Base-by-base conservation (phyloP, 176 grass and related monocot species). In the Saccharum spontaneum region DNA sequence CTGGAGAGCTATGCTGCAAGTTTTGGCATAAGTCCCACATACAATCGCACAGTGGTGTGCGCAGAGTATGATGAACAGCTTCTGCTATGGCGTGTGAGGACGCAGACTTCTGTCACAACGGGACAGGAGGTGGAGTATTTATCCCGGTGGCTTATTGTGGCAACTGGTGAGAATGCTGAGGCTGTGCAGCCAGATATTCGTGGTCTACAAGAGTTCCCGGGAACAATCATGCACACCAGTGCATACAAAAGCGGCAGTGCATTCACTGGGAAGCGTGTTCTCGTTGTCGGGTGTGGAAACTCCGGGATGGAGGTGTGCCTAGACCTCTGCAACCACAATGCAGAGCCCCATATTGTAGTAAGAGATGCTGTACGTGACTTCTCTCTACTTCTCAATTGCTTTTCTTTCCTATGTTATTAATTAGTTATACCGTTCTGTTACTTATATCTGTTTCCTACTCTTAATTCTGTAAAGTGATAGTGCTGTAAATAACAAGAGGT, bases 301-400 rank as follows among this genome's bases (percentile, higher is more conserved):
- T 99, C 97, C 26, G 97, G 97, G 67, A 99, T 99, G 97, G 97
- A 99, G 73, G 97, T 99, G 37, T 96, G 93, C 87, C 77, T 99
- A 81, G 97, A 99, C 78, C 90, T 99, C 71, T 96, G 94, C 91
- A 92, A 94, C 67, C 82, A 97, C 91, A 94, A 85, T 91, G 94
- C 84, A 40, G 50, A 77, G 18, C 94, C 97, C 13, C 85, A 87
- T 90, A 92, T 99, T 80, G 92, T 94, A 41, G 92, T 99, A 73
- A 82, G 93, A 89, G 97, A 99, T 55, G 61, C 84, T 84, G 97
- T 99, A 77, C 59, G 92, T 92, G 79, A 84, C 84, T 65, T 67
- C 52, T 55, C 88, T 79, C 64, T 81, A 60, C 69, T 59, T 67
- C 60, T 85, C 69, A 69, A 60, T 71, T 73, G 22, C 6, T 85